Conservation (phyloP, 2,329 filamentous ascomycete species). For the Pseudogymnoascus sp. region DNA sequence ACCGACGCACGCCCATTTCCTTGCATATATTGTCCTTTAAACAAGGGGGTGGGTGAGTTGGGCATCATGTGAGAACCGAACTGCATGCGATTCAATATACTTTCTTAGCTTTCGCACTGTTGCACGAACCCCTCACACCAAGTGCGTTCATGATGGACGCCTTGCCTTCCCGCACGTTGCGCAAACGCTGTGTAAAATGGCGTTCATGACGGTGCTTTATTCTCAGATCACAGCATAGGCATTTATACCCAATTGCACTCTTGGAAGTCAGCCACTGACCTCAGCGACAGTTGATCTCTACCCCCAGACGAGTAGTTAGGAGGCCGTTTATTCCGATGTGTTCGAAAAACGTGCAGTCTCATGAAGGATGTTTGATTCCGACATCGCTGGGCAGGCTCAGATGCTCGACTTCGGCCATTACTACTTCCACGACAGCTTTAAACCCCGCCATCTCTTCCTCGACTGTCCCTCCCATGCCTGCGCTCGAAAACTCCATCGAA, state of each 20-base stretch:
- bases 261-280: background rate
- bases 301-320: background rate
- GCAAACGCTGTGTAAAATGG: background rate
- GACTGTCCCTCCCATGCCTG: constrained; percentile 69
- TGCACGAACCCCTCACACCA: background rate
- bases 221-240: background rate
- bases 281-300: background rate
- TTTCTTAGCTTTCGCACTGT: background rate
- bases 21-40: background rate
- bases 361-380: background rate
- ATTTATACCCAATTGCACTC: background rate
- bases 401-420: constrained; percentile 46
- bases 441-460: constrained; percentile 95
- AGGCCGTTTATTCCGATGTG: background rate
- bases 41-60: background rate
- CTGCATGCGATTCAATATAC: background rate
- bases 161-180: background rate
- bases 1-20: background rate
- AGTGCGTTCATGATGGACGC: background rate
- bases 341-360: background rate
- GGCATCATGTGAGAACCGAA: constrained; percentile 5
- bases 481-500: constrained; percentile 68
- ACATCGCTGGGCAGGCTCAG: background rate
- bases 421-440: constrained; percentile 62
- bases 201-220: background rate